Evolutionary conservation across 352 stramenopile species (phyloP).

Genomic region (Globisporangium ultimum): DNA sequence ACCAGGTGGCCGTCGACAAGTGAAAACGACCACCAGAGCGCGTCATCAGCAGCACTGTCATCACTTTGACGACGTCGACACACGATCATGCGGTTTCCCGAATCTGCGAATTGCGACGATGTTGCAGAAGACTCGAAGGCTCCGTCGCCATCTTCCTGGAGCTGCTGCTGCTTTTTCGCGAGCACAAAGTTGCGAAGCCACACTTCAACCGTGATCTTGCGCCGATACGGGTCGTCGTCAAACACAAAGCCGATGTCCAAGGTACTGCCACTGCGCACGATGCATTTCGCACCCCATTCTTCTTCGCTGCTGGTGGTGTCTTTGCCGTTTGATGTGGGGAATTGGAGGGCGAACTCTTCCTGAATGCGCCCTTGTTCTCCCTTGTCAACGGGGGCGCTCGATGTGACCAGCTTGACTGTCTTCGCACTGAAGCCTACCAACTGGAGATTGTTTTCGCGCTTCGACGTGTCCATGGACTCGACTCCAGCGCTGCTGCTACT

Average conservation of each 20-base stretch:
- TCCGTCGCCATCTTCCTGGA: conserved; percentile 26
- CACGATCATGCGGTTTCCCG: conserved; percentile 9
- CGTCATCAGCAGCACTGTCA: conserved; percentile 9
- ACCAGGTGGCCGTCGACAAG: conserved; percentile 43
- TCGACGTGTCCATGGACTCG: conserved; percentile 78
- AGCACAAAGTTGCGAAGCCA: conserved; percentile 67
- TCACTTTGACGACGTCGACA: background rate
- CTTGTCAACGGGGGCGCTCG: conserved; percentile 65
- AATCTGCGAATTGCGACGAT: conserved; percentile 3
- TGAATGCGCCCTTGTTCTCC: conserved; percentile 67
- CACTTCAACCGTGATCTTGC: conserved; percentile 72
- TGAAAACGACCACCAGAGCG: conserved; percentile 42
- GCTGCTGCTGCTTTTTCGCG: conserved; percentile 24
- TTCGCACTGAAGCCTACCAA: conserved; percentile 33
- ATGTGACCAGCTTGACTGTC: conserved; percentile 39
- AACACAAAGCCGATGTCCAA: conserved; percentile 68
- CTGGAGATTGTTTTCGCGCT: conserved; percentile 73
- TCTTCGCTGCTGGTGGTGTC: background rate
- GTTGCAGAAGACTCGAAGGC: background rate
- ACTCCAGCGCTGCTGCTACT: conserved; percentile 25
- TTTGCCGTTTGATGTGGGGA: conserved; percentile 20
- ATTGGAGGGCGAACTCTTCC: conserved; percentile 64
- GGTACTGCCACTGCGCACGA: conserved; percentile 47
- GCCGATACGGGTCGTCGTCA: conserved; percentile 79
- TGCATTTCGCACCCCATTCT: conserved; percentile 52